These are phyloP conservation scores for Artemisia annua DNA, from an alignment of 129 eudicot species.

Conservation along the genomic window DNA sequence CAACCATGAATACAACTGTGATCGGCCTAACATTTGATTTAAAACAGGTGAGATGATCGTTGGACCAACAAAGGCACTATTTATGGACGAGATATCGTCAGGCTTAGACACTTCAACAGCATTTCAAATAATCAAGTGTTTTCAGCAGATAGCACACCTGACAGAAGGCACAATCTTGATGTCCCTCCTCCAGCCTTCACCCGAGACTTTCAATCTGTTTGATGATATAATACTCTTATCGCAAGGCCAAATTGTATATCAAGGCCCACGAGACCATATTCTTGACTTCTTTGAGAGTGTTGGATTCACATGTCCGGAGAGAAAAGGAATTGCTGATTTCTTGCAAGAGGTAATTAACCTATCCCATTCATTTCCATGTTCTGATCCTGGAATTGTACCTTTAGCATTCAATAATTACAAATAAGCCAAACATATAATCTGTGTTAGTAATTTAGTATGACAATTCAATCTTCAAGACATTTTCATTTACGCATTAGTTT, in stretches of 20 bases:
- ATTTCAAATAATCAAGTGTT: slow-evolving; percentile 83
- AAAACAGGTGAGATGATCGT: slow-evolving; percentile 83
- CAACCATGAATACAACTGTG: not conserved
- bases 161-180: slow-evolving; percentile 75
- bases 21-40: not conserved
- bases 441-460: no score
- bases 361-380: not conserved
- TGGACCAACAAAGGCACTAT: slow-evolving; percentile 75
- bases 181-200: slow-evolving; percentile 98
- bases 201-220: slow-evolving; percentile 84
- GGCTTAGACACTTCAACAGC: slow-evolving; percentile 98
- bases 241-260: slow-evolving; percentile 86
- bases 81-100: slow-evolving; percentile 98
- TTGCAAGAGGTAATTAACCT: slow-evolving; percentile 80
- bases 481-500: no score
- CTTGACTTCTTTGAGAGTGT: slow-evolving; percentile 71
- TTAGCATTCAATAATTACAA: no score
- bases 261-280: slow-evolving; percentile 81
- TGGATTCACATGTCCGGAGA: slow-evolving; percentile 84
- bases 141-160: slow-evolving; percentile 82
- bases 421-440: no score
- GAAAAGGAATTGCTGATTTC: slow-evolving; percentile 96
- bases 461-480: no score
- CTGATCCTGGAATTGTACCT: not conserved
- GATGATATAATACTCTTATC: slow-evolving; percentile 84